phyloP scores from a whole-genome alignment of 1,139 yeast species.

The Wickerhamomyces sp. region DNA sequence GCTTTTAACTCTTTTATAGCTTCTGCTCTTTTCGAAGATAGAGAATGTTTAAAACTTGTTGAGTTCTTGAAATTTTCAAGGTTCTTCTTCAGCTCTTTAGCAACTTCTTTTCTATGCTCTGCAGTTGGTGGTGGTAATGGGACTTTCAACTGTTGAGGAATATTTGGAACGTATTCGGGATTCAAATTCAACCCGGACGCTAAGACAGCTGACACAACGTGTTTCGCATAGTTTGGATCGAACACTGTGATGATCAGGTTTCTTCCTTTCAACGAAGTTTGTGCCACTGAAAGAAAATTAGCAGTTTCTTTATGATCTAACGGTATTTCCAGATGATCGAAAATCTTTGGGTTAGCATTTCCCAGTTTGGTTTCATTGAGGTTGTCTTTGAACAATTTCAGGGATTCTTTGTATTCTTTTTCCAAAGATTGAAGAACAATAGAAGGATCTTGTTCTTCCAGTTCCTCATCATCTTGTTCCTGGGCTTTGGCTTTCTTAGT shows the following conservation, averaged over 20 bases:
- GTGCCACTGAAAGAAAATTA: conserved; percentile 64
- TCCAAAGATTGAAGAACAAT: conserved; percentile 34
- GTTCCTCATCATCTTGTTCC: conserved; percentile 18
- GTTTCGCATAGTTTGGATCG: conserved; percentile 70
- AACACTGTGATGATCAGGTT: conserved; percentile 72
- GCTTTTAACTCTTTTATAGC: conserved; percentile 55
- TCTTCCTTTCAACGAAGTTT: conserved; percentile 68
- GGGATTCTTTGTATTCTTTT: conserved; percentile 41
- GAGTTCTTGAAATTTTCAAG: conserved; percentile 64
- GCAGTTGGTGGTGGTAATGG: conserved; percentile 73
- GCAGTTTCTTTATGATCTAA: conserved; percentile 42
- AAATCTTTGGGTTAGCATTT: conserved; percentile 58
- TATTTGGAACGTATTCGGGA: conserved; percentile 70
- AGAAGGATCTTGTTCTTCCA: conserved; percentile 29
- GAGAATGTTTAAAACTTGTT: conserved; percentile 40
- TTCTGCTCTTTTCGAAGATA: conserved; percentile 60
- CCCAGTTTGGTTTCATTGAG: conserved; percentile 65
- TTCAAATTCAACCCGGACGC: conserved; percentile 69
- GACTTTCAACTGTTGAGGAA: conserved; percentile 68
- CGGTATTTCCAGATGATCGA: conserved; percentile 56
- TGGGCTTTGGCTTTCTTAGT: conserved; percentile 5
- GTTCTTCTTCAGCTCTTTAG: conserved; percentile 56
- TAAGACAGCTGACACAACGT: conserved; percentile 64
- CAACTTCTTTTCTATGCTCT: conserved; percentile 57
- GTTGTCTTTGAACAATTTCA: conserved; percentile 51